Conservation (phyloP, 225 moss, liverwort and hornwort species). For the Bryoerythrophyllum caledonicum region DNA sequence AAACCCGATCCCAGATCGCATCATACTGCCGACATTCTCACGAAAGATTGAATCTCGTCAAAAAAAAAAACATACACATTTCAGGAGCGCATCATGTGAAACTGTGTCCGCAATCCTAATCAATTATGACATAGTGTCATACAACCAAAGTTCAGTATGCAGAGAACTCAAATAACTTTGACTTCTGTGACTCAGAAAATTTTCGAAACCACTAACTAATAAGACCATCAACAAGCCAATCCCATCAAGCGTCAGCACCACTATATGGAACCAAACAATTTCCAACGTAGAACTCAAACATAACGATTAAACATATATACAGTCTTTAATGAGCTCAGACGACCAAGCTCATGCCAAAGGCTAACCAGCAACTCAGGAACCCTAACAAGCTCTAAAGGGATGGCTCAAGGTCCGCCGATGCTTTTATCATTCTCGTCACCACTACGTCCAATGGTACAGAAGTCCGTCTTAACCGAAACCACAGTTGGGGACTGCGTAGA, state of each 20-base stretch:
- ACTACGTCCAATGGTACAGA: constrained; percentile 34
- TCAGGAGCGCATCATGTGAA: not conserved
- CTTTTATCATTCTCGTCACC: constrained; percentile 41
- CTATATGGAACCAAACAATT: constrained; percentile 3
- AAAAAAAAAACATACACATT: not conserved
- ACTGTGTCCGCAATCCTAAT: not conserved
- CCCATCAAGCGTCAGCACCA: not conserved
- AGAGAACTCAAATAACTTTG: too few species aligned
- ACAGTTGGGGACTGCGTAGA: constrained; percentile 25
- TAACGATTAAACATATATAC: constrained; percentile 49
- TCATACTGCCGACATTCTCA: not conserved
- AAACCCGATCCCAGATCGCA: not conserved
- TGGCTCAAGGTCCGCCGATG: constrained; percentile 38
- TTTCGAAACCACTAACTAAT: too few species aligned
- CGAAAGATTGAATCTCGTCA: too few species aligned
- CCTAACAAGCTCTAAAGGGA: constrained; percentile 27
- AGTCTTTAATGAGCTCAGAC: constrained; percentile 43
- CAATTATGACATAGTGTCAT: not conserved
- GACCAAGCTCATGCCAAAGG: constrained; percentile 30
- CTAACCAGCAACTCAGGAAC: constrained; percentile 34
- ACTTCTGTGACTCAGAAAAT: too few species aligned
- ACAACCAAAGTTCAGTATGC: not conserved
- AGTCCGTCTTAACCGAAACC: constrained; percentile 20
- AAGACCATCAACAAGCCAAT: too few species aligned
- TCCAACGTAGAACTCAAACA: constrained; percentile 24